phyloP scores from a whole-genome alignment of 106 monocot species.

The Apostasia shenzhenica region DNA sequence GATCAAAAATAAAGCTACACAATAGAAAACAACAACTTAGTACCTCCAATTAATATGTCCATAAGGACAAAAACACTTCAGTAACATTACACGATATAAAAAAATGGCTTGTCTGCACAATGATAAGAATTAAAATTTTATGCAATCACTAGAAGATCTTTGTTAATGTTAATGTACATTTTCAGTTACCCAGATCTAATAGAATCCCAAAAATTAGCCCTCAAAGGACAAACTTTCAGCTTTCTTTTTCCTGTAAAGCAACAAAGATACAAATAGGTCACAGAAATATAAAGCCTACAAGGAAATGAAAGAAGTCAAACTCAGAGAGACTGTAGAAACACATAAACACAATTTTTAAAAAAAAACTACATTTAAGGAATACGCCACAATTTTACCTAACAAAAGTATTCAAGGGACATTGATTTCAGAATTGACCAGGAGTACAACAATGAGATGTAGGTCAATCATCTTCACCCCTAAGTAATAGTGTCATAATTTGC shows the following conservation, averaged over 20 bases:
- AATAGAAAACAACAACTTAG: no score
- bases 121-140: neutral
- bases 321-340: neutral
- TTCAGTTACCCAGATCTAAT: conserved; percentile 73
- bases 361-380: neutral
- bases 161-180: conserved; percentile 18
- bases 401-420: neutral
- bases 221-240: conserved; percentile 24
- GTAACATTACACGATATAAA: no score
- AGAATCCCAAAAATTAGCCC: conserved; percentile 82
- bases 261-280: no score
- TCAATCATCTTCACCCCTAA: no score
- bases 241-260: conserved; percentile 33
- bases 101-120: neutral
- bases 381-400: neutral
- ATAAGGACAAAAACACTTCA: no score
- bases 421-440: neutral
- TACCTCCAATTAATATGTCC: no score
- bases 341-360: neutral
- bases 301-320: conserved; percentile 6
- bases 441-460: no score
- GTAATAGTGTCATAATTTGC: no score
- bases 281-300: no score
- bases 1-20: no score
- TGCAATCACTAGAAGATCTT: conserved; percentile 1